phyloP scores from a whole-genome alignment of 768 basidiomycete genomes.

The Auricularia sp. region DNA sequence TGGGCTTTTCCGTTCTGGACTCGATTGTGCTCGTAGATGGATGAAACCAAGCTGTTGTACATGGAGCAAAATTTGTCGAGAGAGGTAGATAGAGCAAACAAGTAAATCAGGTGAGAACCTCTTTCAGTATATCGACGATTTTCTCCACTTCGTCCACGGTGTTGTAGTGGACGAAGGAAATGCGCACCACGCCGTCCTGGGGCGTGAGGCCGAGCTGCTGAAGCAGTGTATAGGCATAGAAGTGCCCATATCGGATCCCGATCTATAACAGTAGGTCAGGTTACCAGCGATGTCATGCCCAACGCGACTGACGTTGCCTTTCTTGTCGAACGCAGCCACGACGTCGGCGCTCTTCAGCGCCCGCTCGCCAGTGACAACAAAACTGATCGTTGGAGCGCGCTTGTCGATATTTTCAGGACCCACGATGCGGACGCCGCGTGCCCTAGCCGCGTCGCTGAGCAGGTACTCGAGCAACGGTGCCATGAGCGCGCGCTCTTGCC shows the following conservation, averaged over 20 bases:
- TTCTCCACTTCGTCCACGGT: constrained; percentile 58
- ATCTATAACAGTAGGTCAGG: constrained; percentile 32
- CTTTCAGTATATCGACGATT: constrained; percentile 34
- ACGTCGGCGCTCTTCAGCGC: constrained; percentile 52
- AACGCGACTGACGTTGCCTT: constrained; percentile 42
- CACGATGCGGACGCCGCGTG: constrained; percentile 56
- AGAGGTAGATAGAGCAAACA: background rate
- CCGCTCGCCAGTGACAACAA: constrained; percentile 53
- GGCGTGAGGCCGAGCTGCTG: constrained; percentile 26
- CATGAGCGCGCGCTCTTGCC: constrained; percentile 53
- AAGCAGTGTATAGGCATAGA: constrained; percentile 58
- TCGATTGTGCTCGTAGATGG: constrained; percentile 48
- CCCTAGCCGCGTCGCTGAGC: constrained; percentile 36
- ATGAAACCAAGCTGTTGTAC: background rate
- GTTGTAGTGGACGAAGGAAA: constrained; percentile 74
- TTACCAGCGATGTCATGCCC: background rate
- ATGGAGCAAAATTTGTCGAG: background rate
- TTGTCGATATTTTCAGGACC: constrained; percentile 38
- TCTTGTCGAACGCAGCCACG: constrained; percentile 54
- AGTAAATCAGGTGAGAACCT: background rate
- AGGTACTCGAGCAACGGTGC: constrained; percentile 46
- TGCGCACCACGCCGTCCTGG: constrained; percentile 60
- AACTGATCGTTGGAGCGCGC: constrained; percentile 61
- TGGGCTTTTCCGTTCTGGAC: constrained; percentile 71
- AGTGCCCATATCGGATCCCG: constrained; percentile 71